Evolutionary conservation across 805 yeast genomes (phyloP).

Genomic region (Wickerhamiella vanderwaltii): DNA sequence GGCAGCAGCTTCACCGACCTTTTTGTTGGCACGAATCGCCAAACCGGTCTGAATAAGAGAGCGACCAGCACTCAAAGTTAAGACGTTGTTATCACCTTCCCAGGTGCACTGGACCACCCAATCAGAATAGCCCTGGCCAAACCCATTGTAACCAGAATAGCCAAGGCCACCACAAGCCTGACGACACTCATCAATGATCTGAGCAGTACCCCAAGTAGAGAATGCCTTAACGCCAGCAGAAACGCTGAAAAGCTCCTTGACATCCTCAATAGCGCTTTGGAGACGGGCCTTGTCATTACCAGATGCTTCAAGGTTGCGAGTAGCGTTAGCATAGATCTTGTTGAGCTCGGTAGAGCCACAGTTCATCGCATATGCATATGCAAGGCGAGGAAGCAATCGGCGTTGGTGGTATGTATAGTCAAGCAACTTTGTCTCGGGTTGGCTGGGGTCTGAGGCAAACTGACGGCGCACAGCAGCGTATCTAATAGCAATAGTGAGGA

Average conservation of each 20-base stretch:
- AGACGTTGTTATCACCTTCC: conserved; percentile 93
- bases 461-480: conserved; percentile 87
- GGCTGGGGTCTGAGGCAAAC: conserved; percentile 41
- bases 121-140: conserved; percentile 78
- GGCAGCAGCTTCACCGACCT: conserved; percentile 33
- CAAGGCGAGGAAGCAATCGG: conserved; percentile 73
- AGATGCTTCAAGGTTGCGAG: conserved; percentile 34
- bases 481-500: conserved; percentile 72
- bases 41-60: conserved; percentile 46
- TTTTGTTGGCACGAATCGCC: conserved; percentile 32
- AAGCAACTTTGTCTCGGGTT: conserved; percentile 58
- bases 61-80: conserved; percentile 76
- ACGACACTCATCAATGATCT: conserved; percentile 75
- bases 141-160: conserved; percentile 82
- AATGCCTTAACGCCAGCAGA: conserved; percentile 85
- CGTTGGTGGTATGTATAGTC: conserved; percentile 85
- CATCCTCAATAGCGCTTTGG: conserved; percentile 38
- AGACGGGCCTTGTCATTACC: conserved; percentile 37
- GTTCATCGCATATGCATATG: conserved; percentile 64
- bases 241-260: conserved; percentile 69
- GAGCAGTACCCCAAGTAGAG: conserved; percentile 74
- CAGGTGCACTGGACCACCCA: conserved; percentile 98
- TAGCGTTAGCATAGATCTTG: conserved; percentile 33
- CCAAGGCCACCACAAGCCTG: conserved; percentile 97
- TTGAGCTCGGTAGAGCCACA: conserved; percentile 56